Base-by-base conservation (phyloP, 2,329 filamentous ascomycete genomes). In the Tolypocladium nubicola region DNA sequence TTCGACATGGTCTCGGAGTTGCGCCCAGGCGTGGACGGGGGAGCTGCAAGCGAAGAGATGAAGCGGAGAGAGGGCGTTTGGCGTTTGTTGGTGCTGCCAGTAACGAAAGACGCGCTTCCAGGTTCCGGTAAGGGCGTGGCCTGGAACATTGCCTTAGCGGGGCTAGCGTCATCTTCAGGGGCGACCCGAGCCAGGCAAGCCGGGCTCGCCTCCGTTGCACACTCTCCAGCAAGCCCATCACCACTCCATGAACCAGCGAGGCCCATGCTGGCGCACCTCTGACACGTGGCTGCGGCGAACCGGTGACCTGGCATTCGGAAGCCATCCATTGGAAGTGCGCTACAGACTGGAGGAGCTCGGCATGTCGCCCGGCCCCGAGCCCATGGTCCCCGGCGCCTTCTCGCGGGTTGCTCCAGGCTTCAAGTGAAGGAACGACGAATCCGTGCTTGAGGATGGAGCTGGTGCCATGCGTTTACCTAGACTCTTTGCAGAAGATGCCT, bases 1-100 rank as follows among this genome's bases (percentile, higher is more conserved):
- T 63, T 60, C 37, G 70, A 65, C 70, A 72, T 72, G 57, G 62
- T 65, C 23, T 55, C 23, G 30, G 52, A 39, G 38, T 13, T 7
- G 50, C 21, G 43, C n/a, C 35, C 52, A 38, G 41, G 50, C 54
- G 41, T 21, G 30, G 53, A 37, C 30, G 35, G 3, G 21, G 26
- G 39, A 39, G 52, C 23, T 41, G 38, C 38, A 21, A 1, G 47
- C 26, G 45, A 49, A 8, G 47, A n/a, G 47, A 37, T 52, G 45
- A 8, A 26, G n/a, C n/a, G 26, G 26, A 33, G 45, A 9, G 45
- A 30, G 11, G 26, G 14, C 45, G 26, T 26, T 49, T 26, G 13
- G 19, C 47, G 47, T 35, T 49, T 19, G 45, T 33, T 14, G 26
- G 26, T 19, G 45, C 23, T 49, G 45, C 45, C 26, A 33, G 45